Evolutionary conservation across 2,329 filamentous ascomycete species (phyloP), one percentile per base, ranked within the genome.

Genomic region (Helotiales sp.): DNA sequence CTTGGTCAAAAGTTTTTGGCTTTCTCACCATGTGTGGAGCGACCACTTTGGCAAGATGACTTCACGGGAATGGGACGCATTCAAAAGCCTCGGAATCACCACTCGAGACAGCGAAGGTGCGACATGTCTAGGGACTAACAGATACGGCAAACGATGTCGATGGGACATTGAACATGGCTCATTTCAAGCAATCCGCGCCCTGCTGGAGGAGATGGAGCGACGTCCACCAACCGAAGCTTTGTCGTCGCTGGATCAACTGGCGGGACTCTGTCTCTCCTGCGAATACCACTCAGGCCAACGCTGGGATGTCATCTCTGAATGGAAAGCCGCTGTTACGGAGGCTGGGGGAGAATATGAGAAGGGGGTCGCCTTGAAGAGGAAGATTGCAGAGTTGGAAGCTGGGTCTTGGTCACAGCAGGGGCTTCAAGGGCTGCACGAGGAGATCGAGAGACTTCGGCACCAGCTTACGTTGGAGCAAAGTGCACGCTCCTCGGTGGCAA

Each of bases 41-140:
- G n/a, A n/a, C n/a, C n/a, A n/a, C n/a, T n/a, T n/a, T n/a, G 5
- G 34, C 34, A 40, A 15, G 10, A 70, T 82, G 66, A 58, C 65
- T 3, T 15, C 63, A 6, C 30, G 30, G 7, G 28, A 61, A 54
- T 65, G 63, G 63, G 63, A 65, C 30, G 63, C 63, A 11, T 65
- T 61, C 54, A 43, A 47, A 28, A 55, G n/a, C 30, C 57, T 65
- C 26, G 34, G 59, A 17, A 61, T 65, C 22, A 61, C 63, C 4
- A 57, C 28, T 20, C 63, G 63, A 24, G 57, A 54, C 34, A 61
- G 57, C 47, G 10, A 20, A 7, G 22, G 43, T 7, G 34, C 20
- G 22, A 61, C 63, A 11, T 65, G 63, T 47, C 32, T 54, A 28
- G 63, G 63, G 6, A 30, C n/a, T 3, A 61, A 40, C 49, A 65